phyloP scores from a whole-genome alignment of 352 stramenopile species.

The Pythium coloratum region DNA sequence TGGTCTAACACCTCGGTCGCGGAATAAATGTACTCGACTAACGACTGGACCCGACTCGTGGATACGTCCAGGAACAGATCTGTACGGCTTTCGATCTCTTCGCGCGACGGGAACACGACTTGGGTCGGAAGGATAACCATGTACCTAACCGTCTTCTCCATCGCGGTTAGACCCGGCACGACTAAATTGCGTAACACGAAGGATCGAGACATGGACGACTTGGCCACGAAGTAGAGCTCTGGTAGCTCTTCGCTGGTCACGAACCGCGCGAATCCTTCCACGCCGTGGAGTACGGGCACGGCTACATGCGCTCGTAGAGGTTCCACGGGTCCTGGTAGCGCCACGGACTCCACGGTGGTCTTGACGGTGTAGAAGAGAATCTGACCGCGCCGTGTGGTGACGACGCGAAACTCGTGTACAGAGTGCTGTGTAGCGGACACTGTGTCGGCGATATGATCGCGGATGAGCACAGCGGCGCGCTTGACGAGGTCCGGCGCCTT shows the following conservation, averaged over 20 bases:
- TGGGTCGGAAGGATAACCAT: conserved; percentile 78
- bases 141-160: conserved; percentile 67
- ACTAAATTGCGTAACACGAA: conserved; percentile 69
- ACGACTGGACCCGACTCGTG: conserved; percentile 62
- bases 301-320: conserved; percentile 58
- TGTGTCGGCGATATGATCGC: conserved; percentile 64
- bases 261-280: conserved; percentile 76
- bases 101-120: conserved; percentile 75
- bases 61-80: conserved; percentile 77
- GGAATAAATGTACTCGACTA: conserved; percentile 85
- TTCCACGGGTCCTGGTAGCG: conserved; percentile 47
- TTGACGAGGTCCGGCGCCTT: conserved; percentile 77
- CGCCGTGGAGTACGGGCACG: conserved; percentile 61
- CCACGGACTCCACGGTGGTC: conserved; percentile 43
- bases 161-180: conserved; percentile 59
- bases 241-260: conserved; percentile 81
- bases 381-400: conserved; percentile 59
- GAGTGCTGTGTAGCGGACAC: conserved; percentile 49
- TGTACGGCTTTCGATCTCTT: conserved; percentile 74
- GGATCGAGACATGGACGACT: conserved; percentile 69
- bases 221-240: conserved; percentile 85
- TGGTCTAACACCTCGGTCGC: conserved; percentile 81
- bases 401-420: conserved; percentile 61
- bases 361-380: conserved; percentile 73
- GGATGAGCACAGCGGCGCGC: conserved; percentile 56